A percentile compares a stretch with the other conserved stretches of the same genome.
Evolutionary conservation across 73 alveolate genomes (phyloP).

Genomic region (Stentor roeselii): DNA sequence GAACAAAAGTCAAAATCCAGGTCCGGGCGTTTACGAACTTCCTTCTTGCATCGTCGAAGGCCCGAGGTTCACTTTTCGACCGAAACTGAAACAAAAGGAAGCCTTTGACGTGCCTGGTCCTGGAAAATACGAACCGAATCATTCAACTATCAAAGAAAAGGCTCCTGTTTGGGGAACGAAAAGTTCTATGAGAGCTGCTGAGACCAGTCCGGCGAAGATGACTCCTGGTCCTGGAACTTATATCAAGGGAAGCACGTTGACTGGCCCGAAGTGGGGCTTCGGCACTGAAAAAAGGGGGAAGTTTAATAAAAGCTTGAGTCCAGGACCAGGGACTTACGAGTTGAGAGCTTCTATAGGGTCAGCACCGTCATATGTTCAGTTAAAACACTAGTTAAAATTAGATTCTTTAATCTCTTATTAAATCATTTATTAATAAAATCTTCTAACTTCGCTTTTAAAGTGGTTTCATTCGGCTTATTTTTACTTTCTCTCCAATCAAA

Average conservation of each 20-base stretch:
- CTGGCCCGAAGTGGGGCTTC: background rate
- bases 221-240: background rate
- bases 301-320: background rate
- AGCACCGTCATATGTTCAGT: too few relatives aligned
- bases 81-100: background rate
- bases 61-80: conserved; percentile 26
- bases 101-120: background rate
- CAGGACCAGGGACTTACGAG: conserved; percentile 2
- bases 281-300: background rate
- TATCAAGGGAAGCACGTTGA: background rate
- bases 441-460: too few relatives aligned
- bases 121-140: background rate
- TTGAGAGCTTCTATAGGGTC: too few relatives aligned
- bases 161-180: too few relatives aligned
- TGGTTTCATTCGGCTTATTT: too few relatives aligned
- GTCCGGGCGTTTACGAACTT: conserved; percentile 43
- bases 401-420: too few relatives aligned
- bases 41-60: conserved; percentile 40
- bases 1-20: conserved; percentile 15
- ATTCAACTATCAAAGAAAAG: background rate
- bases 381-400: too few relatives aligned
- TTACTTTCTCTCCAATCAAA: too few relatives aligned
- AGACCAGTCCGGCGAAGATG: background rate
- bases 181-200: background rate
- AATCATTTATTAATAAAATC: too few relatives aligned